Base-by-base conservation (phyloP, 805 yeast genomes). In the Kodamaea neixiangensis region DNA sequence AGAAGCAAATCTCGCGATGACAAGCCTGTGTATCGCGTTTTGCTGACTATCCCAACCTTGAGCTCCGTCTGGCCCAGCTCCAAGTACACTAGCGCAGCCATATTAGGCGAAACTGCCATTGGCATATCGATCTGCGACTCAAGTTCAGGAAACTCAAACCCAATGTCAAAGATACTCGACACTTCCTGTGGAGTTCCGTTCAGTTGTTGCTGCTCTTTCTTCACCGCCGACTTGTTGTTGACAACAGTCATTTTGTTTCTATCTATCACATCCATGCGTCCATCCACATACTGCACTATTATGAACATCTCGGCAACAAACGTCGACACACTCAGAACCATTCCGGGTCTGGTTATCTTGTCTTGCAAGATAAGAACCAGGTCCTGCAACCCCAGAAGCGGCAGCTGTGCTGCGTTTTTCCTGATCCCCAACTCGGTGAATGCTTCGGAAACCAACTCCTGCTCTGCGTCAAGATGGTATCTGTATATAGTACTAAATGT, bases 141-240 rank as follows among this genome's bases (percentile, higher is more conserved):
- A 17, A 40, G 6, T 22, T 57, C 58, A 0, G 82, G 79, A 40
- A 83, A 73, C 44, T 69, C 63, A 59, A 77, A 85, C 0, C 87
- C 89, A 5, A 79, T 73, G 55, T 83, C 87, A 25, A 75, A 66
- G 2, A 83, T 57, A 0, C 80, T 67, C 2, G 73, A 59, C 3
- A 82, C 39, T 20, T 29, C 39, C 11, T 18, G 21, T 37, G 50
- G 50, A 9, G 44, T 41, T 10, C 7, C n/a, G 19, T 37, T 45
- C 14, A 9, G 17, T 20, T 15, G 33, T 22, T 38, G 42, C 33
- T 45, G 33, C 17, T 44, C 43, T 10, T 46, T 46, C n/a, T 38
- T 45, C 3, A 19, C 35, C 7, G 29, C 31, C 13, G 50, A 35
- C 18, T 25, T 17, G 4, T 53, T 51, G 52, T 56, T 57, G n/a